Percentiles rank a stretch among this genome's conserved stretches.
Evolutionary conservation across 768 basidiomycete genomes (phyloP).

Genomic region (Plicaturopsis crispa): DNA sequence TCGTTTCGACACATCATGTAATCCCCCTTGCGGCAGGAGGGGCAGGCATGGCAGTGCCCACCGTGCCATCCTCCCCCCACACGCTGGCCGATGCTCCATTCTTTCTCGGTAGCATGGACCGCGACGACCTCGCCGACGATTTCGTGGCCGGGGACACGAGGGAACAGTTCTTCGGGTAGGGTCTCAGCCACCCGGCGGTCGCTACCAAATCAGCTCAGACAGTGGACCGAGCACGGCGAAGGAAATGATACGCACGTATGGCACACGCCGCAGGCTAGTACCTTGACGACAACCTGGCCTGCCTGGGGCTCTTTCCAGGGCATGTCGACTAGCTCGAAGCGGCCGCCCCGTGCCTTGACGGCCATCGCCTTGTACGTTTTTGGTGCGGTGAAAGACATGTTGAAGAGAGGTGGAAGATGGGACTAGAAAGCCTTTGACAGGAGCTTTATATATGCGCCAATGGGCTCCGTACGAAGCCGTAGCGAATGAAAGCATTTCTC

Average conservation of each 20-base stretch:
- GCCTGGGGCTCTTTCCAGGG: slow-evolving; percentile 14
- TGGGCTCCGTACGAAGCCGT: too few species aligned
- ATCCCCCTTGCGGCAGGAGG: slow-evolving; percentile 15
- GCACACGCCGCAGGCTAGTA: slow-evolving; percentile 18
- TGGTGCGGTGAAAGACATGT: too few species aligned
- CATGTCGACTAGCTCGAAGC: slow-evolving; percentile 8
- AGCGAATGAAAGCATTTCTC: too few species aligned
- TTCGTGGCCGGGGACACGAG: too few species aligned
- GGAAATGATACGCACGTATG: slow-evolving; percentile 14
- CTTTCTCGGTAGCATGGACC: slow-evolving; percentile 10
- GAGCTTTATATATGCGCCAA: too few species aligned
- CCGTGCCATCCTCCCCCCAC: slow-evolving; percentile 23
- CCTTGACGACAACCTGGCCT: slow-evolving; percentile 16
- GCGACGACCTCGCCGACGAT: slow-evolving; percentile 19
- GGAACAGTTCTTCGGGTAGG: slow-evolving; percentile 11
- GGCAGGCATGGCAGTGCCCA: slow-evolving; percentile 17
- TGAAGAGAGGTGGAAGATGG: too few species aligned
- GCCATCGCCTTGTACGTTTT: too few species aligned
- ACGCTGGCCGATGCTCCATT: slow-evolving; percentile 19
- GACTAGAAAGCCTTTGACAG: too few species aligned
- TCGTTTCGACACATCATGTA: slow-evolving; percentile 16
- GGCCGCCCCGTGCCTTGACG: slow-evolving; percentile 11
- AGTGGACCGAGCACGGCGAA: too few species aligned
- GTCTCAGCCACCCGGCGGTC: slow-evolving; percentile 8
- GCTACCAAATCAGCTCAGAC: slow-evolving; percentile 6